Conservation (phyloP, 1,284 basidiomycete species). For the Trichosporon sp. region DNA sequence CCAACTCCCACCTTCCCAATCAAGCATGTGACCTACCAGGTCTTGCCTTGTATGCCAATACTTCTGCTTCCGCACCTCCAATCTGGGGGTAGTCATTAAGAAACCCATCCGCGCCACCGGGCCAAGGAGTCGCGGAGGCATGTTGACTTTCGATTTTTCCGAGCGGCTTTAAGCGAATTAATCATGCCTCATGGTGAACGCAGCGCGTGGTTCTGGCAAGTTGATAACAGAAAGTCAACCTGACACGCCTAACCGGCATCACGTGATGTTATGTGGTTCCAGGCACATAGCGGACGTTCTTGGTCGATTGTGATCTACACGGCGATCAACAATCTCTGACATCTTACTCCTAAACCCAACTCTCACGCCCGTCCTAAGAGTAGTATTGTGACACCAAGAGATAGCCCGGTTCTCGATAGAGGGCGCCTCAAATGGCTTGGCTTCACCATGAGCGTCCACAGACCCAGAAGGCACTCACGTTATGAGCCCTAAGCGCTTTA, state of each 20-base stretch:
- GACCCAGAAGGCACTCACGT: too few relatives aligned
- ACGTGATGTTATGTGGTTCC: slow-evolving; percentile 5
- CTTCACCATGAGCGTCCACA: too few relatives aligned
- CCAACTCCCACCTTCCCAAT: slow-evolving; percentile 8
- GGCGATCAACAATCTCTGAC: too few relatives aligned
- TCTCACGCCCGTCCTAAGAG: too few relatives aligned
- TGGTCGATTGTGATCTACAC: too few relatives aligned
- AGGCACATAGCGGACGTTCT: background rate
- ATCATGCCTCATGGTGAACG: background rate
- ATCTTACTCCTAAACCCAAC: too few relatives aligned
- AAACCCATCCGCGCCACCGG: background rate
- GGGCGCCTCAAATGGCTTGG: too few relatives aligned
- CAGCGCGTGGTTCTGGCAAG: background rate
- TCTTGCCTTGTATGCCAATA: background rate
- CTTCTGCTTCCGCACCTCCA: background rate
- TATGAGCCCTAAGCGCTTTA: too few relatives aligned
- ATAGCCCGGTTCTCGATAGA: too few relatives aligned
- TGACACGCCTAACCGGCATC: background rate
- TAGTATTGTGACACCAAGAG: too few relatives aligned
- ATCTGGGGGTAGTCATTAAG: background rate
- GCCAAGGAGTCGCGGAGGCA: background rate
- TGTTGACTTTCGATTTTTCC: background rate
- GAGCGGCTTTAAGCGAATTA: background rate
- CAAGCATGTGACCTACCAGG: slow-evolving; percentile 7
- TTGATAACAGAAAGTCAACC: background rate